phyloP scores from a whole-genome alignment of 148 eudicot genomes.

The Drosera capensis region DNA sequence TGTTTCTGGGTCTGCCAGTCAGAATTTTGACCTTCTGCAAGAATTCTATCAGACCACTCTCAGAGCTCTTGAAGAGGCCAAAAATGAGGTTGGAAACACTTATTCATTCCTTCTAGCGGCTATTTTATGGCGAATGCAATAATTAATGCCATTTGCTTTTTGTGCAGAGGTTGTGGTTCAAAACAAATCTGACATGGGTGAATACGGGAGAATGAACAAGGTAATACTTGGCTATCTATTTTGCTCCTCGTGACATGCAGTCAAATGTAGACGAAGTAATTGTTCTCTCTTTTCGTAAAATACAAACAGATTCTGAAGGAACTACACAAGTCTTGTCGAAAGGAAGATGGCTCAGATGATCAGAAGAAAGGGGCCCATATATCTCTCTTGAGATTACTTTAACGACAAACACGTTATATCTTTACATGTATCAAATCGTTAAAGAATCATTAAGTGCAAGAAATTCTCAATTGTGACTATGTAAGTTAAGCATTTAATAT shows the following conservation, averaged over 20 bases:
- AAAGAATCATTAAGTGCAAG: too few species aligned
- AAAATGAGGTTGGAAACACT: constrained; percentile 67
- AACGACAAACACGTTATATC: too few species aligned
- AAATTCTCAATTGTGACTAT: too few species aligned
- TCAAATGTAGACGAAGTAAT: not conserved
- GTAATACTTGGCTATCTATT: constrained; percentile 12
- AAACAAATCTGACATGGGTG: constrained; percentile 95
- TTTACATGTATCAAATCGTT: too few species aligned
- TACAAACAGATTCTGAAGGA: constrained; percentile 79
- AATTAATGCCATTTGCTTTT: constrained; percentile 6
- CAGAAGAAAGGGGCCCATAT: constrained; percentile 99
- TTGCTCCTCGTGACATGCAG: constrained; percentile 1
- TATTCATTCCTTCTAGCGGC: not conserved
- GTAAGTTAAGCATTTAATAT: too few species aligned
- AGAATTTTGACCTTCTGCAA: constrained; percentile 75
- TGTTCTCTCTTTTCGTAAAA: constrained; percentile 4
- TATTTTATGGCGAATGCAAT: not conserved
- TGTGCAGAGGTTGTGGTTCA: constrained; percentile 90
- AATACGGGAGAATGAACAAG: constrained; percentile 97
- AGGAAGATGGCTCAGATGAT: constrained; percentile 94
- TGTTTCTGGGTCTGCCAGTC: constrained; percentile 94
- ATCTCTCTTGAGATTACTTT: too few species aligned
- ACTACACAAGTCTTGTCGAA: constrained; percentile 92
- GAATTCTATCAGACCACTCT: constrained; percentile 91
- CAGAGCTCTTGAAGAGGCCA: constrained; percentile 97